These are phyloP conservation scores for Phallus indusiatus DNA, from an alignment of 768 basidiomycete species.

Conservation along the genomic window DNA sequence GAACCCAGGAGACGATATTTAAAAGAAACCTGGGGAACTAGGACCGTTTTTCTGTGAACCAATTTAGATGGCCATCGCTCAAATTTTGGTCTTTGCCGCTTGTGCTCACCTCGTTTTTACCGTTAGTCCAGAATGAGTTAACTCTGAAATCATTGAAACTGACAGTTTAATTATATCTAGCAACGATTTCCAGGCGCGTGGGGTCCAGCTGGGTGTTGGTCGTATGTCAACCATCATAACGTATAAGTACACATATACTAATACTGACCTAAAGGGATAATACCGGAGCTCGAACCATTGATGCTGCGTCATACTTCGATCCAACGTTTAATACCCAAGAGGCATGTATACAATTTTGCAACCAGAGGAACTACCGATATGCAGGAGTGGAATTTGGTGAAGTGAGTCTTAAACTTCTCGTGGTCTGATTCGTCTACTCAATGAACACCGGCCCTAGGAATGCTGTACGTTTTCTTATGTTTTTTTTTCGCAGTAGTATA, in stretches of 20 bases:
- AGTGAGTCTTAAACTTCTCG: slow-evolving; percentile 37
- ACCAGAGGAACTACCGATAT: slow-evolving; percentile 26
- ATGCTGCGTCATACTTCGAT: slow-evolving; percentile 35
- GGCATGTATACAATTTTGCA: slow-evolving; percentile 36
- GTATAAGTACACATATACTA: not conserved
- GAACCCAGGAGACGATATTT: too few species aligned
- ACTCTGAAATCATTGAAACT: too few species aligned
- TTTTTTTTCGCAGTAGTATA: too few species aligned
- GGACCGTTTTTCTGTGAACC: too few species aligned
- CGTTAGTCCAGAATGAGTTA: too few species aligned
- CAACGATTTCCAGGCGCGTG: not conserved
- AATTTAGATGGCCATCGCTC: too few species aligned
- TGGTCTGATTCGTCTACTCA: not conserved
- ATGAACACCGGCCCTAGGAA: not conserved
- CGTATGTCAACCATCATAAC: not conserved
- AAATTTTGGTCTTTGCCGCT: too few species aligned
- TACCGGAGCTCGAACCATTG: slow-evolving; percentile 45
- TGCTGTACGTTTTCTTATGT: slow-evolving; percentile 10
- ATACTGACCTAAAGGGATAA: slow-evolving; percentile 11
- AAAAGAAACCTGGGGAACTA: too few species aligned
- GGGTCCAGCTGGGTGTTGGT: not conserved
- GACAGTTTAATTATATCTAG: not conserved
- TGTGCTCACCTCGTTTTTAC: too few species aligned
- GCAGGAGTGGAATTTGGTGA: slow-evolving; percentile 36
- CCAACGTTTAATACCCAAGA: slow-evolving; percentile 53